Conservation (phyloP, 805 yeast genomes). For the Saturnispora sekii region DNA sequence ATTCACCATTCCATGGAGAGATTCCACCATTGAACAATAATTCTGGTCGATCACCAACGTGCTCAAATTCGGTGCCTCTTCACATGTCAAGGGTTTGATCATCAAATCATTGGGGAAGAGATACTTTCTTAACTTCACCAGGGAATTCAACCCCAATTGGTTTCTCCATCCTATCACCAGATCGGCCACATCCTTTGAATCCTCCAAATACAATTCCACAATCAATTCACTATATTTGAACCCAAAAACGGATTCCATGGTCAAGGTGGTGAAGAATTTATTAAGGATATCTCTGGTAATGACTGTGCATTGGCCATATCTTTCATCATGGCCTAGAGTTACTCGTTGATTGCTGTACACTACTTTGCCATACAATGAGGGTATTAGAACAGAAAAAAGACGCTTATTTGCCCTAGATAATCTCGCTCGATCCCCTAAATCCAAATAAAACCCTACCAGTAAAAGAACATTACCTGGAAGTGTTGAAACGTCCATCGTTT, state of each 20-base stretch:
- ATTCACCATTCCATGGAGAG: conserved; percentile 17
- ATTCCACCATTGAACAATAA: conserved; percentile 22
- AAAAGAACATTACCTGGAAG: conserved; percentile 11
- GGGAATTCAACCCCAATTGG: conserved; percentile 4
- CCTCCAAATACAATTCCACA: conserved; percentile 19
- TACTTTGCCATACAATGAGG: conserved; percentile 13
- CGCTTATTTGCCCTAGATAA: conserved; percentile 2
- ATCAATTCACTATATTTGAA: conserved; percentile 20
- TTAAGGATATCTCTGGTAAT: conserved; percentile 7
- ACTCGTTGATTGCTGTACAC: conserved; percentile 3
- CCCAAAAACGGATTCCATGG: conserved; percentile 12
- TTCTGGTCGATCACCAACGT: conserved; percentile 21
- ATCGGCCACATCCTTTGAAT: conserved; percentile 8
- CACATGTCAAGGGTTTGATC: conserved; percentile 19
- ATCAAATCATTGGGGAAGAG: conserved; percentile 17
- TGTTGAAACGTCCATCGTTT: no score
- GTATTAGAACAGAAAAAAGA: conserved; percentile 6
- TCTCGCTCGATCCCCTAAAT: conserved; percentile 5
- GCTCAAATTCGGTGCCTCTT: conserved; percentile 20
- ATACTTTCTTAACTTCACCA: conserved; percentile 15
- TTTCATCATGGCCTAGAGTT: conserved; percentile 12
- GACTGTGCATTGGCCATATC: not conserved
- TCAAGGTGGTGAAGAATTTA: conserved; percentile 15
- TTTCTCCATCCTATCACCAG: conserved; percentile 22
- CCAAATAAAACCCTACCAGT: conserved; percentile 5